Base-by-base conservation (phyloP, 1,284 basidiomycete species). In the Neotropicomus parvogracilis region DNA sequence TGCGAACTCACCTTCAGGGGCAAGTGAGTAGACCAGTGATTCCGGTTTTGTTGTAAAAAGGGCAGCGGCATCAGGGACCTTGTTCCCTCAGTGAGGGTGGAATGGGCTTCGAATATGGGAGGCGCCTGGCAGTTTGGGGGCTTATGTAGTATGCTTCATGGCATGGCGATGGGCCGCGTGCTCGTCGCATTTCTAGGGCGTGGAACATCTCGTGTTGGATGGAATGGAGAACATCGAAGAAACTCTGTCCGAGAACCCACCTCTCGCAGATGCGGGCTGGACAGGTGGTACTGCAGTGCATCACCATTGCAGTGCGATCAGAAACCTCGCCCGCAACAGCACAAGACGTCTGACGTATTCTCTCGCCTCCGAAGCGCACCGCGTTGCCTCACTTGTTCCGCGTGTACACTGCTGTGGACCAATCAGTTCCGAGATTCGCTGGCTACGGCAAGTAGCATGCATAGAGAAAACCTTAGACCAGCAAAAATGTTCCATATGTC, bases 1-100 rank as follows among this genome's bases (percentile, higher is more conserved):
- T 28, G 29, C 28, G 14, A 29, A 31, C 48, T 38, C 47, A 61
- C 62, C 62, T 64, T 64, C 24, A 68, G 40, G 32, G 54, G 61
- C 21, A 67, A 33, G 34, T 66, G 59, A 24, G 33, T 44, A 27
- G 38, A 46, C 63, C 65, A 67, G 44, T n/a, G 14, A 44, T 67
- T 62, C 50, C 55, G 61, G 47, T 56, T 54, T 0, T 54, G 55
- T 17, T 49, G 36, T 39, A 52, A 36, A 31, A 68, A 57, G 1
- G 59, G 54, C 3, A 62, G 40, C 20, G 61, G 64, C 63, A 64
- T 64, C 24, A 6, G 39, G 11, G 33, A 44, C 34, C 20, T 21
- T 11, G 13, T 17, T 20, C 41, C 32, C 19, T 41, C 9, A 40
- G 45, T 46, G 53, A 40, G 46, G 29, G 53, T 35, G 42, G 48